Percentiles rank a stretch among this genome's conserved stretches.
Evolutionary conservation across 2,329 filamentous ascomycete genomes (phyloP).

Genomic region (Chrysoporthe deuterocubensis): DNA sequence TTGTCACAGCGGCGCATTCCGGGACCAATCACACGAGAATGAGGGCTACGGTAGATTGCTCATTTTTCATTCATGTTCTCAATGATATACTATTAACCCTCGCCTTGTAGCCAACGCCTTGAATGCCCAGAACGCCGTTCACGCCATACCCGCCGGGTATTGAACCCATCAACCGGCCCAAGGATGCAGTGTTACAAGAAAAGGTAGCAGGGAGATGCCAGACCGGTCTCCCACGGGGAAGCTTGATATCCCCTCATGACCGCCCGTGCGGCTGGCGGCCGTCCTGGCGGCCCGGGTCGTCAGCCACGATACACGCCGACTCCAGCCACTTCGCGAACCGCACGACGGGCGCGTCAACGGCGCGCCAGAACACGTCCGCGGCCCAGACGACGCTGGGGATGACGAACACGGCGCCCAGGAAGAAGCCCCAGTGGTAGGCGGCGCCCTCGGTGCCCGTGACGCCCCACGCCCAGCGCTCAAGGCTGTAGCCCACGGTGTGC

Average conservation of each 20-base stretch:
- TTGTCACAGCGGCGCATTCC: neutral
- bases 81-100: neutral
- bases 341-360: constrained; percentile 59
- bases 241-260: neutral
- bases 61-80: neutral
- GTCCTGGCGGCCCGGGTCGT: constrained; percentile 5
- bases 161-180: neutral
- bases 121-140: neutral
- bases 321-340: constrained; percentile 62
- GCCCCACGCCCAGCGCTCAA: constrained; percentile 52
- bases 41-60: neutral
- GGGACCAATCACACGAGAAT: neutral
- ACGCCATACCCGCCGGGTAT: neutral
- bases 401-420: constrained; percentile 51
- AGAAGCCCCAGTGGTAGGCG: constrained; percentile 51
- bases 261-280: neutral
- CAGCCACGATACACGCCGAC: constrained; percentile 41
- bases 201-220: neutral
- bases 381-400: constrained; percentile 58
- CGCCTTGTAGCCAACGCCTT: neutral
- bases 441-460: constrained; percentile 51
- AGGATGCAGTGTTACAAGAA: neutral
- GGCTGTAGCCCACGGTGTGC: constrained; percentile 57
- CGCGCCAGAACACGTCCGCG: constrained; percentile 60
- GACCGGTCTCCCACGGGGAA: neutral